A percentile compares a stretch with the other conserved stretches of the same genome.
These are phyloP conservation scores for Xylaria flabelliformis DNA, from an alignment of 495 filamentous ascomycete species.

Conservation along the genomic window DNA sequence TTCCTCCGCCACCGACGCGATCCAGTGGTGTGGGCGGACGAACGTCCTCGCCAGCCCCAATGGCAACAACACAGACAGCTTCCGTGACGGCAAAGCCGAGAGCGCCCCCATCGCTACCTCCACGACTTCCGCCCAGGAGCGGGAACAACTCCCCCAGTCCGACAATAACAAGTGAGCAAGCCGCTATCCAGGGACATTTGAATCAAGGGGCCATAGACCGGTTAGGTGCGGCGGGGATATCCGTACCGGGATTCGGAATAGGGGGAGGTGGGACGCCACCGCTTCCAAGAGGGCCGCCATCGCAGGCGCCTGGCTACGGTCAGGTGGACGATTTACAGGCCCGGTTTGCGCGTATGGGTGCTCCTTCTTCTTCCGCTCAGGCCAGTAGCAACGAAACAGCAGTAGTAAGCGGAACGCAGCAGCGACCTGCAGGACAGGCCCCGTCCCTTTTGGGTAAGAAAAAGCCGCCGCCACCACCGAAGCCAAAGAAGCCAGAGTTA, in stretches of 20 bases:
- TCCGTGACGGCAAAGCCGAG: constrained; percentile 56
- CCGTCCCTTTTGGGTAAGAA: constrained; percentile 53
- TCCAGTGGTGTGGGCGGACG: constrained; percentile 54
- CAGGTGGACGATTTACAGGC: constrained; percentile 72
- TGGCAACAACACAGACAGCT: constrained; percentile 20
- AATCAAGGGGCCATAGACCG: constrained; percentile 73
- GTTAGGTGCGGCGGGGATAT: constrained; percentile 78
- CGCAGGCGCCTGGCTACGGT: constrained; percentile 2
- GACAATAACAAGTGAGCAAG: constrained; percentile 36
- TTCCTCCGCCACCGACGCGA: constrained; percentile 75
- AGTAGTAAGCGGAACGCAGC: neutral
- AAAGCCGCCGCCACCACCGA: constrained; percentile 74
- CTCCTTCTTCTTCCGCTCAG: constrained; percentile 37
- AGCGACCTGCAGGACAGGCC: constrained; percentile 35
- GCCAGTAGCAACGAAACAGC: neutral
- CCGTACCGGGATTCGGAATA: constrained; percentile 83
- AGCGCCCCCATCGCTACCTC: constrained; percentile 77
- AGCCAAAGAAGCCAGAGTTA: constrained; percentile 63
- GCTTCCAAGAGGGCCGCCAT: neutral
- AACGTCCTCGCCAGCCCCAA: constrained; percentile 32
- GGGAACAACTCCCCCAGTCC: constrained; percentile 59
- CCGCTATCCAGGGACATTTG: constrained; percentile 49
- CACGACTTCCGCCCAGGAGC: constrained; percentile 59
- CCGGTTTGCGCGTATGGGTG: constrained; percentile 65
- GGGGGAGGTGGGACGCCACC: constrained; percentile 45